phyloP scores from a whole-genome alignment of 345 rosid genomes.

The Noccaea bulbosa region DNA sequence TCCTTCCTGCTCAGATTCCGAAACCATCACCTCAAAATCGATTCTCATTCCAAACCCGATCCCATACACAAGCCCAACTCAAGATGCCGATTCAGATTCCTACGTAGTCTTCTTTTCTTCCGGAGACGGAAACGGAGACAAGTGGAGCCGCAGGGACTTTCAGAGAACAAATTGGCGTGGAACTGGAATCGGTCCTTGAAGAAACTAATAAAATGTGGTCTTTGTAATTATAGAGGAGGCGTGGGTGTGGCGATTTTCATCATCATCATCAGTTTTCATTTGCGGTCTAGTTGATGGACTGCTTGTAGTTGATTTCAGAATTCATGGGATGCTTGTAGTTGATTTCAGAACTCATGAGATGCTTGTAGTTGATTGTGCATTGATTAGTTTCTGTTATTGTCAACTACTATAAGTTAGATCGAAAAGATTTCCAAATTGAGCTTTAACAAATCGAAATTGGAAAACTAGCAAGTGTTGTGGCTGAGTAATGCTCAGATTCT shows the following conservation, averaged over 20 bases:
- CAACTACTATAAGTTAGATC: too few species aligned
- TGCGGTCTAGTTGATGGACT: too few species aligned
- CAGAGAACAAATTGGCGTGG: neutral
- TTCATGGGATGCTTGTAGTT: too few species aligned
- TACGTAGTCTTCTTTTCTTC: neutral
- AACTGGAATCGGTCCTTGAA: neutral
- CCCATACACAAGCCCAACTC: neutral
- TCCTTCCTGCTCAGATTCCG: conserved; percentile 33
- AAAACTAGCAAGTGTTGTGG: too few species aligned
- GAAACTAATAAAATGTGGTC: neutral
- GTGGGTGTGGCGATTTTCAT: neutral
- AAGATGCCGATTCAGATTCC: conserved; percentile 5
- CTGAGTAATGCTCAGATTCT: too few species aligned
- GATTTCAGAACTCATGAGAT: too few species aligned
- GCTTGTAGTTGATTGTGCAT: too few species aligned
- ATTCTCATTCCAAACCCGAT: conserved; percentile 27
- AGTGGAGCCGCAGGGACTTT: neutral
- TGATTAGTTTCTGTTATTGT: too few species aligned
- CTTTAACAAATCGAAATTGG: too few species aligned
- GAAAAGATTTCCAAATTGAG: too few species aligned
- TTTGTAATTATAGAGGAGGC: neutral
- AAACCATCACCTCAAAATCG: conserved; percentile 30
- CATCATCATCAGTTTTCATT: neutral
- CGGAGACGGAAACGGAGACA: conserved; percentile 14
- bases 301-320: too few species aligned